A percentile compares a stretch with the other conserved stretches of the same genome.
Conservation (phyloP, 345 rosid genomes). For the Eucalyptus tenuipes region DNA sequence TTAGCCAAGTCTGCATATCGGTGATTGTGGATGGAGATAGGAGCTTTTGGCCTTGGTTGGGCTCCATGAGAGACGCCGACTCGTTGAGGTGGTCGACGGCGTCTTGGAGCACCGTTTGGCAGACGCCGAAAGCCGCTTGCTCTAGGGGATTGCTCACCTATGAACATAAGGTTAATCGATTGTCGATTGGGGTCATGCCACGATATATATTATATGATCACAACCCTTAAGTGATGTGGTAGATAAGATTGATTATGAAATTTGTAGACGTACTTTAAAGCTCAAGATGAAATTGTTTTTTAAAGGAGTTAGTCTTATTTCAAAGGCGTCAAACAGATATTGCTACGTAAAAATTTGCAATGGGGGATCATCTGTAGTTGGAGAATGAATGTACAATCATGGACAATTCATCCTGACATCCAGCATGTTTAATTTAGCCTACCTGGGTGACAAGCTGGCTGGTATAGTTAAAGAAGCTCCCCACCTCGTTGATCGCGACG, state of each 20-base stretch:
- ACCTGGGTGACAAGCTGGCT: background rate
- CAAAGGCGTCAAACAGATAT: too few species aligned
- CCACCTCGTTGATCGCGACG: background rate
- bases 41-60: background rate
- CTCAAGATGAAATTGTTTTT: too few species aligned
- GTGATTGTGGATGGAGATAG: background rate
- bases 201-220: background rate
- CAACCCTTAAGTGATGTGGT: too few species aligned
- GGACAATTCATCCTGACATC: background rate
- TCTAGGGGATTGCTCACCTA: background rate
- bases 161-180: background rate
- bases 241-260: background rate
- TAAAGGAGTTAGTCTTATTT: too few species aligned
- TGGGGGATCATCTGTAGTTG: background rate
- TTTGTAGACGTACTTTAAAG: too few species aligned
- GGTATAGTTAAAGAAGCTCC: background rate
- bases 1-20: background rate
- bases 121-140: background rate
- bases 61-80: background rate
- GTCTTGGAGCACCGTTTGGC: background rate
- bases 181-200: background rate
- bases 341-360: background rate
- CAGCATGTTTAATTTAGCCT: background rate
- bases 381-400: background rate
- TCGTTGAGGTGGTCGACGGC: background rate